Base-by-base conservation (phyloP, 2,329 filamentous ascomycete species). In the Gaeumannomyces sp. region DNA sequence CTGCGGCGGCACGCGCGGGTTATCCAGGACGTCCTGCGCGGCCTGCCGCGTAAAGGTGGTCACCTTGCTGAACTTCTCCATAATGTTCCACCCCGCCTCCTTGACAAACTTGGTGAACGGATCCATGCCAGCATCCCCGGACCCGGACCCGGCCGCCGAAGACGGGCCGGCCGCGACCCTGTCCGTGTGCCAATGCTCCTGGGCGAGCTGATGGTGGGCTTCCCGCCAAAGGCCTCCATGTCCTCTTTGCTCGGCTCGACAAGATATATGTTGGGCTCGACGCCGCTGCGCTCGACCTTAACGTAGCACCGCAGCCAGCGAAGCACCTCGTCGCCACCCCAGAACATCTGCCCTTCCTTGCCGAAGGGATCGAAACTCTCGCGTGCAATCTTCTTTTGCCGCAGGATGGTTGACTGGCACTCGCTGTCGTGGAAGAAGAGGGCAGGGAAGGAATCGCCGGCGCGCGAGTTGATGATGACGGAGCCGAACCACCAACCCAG, bases 401-500 rank as follows among this genome's bases (percentile, higher is more conserved):
- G 94, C 65, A 96, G 78, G 28, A 98, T 96, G 0, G 95, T 99
- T 64, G 91, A 96, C 77, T 97, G 91, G 72, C 95, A 99, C 79
- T 99, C 95, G 68, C 88, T 93, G 73, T 99, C 95, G 75, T 99
- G 95, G 78, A 99, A 99, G 79, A 99, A 99, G 1, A 99, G 80
- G 0, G 95, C 93, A 0, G 95, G 95, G 70, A 98, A 97, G 74
- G 91, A 95, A 74, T 98, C 93, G 4, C 96, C 96, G 0, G 90
- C 88, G 16, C 91, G 83, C 1, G 91, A 92, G 74, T 99, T 99
- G 79, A 99, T 92, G 65, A 99, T 89, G 33, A 99, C 78, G 68
- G 93, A 97, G 45, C 95, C 95, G 75, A 96, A 97, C 95, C 95
- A 99, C 96, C 95, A 99, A 22, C 95, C 96, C 10, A 97, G 78